These are phyloP conservation scores for Termitomyces sp. DNA, from an alignment of 768 basidiomycete genomes.

Conservation along the genomic window DNA sequence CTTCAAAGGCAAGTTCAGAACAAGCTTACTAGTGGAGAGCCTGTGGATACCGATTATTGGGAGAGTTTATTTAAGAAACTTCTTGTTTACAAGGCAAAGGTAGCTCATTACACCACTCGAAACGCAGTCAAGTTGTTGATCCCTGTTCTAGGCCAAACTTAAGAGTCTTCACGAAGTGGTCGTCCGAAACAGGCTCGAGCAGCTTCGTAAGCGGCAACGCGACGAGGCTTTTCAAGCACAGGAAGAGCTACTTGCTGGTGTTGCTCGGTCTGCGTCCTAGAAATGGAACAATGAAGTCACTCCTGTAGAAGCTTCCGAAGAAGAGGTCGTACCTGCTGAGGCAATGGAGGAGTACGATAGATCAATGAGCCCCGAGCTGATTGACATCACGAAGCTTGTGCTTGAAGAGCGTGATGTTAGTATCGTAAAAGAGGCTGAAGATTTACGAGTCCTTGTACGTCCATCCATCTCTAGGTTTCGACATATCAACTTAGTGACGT, in stretches of 20 bases:
- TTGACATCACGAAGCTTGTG: constrained; percentile 65
- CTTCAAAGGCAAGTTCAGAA: constrained; percentile 84
- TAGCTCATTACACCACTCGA: constrained; percentile 19
- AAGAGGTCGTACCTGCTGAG: constrained; percentile 39
- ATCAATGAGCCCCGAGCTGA: constrained; percentile 77
- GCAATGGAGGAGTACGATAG: constrained; percentile 77
- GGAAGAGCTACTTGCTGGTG: constrained; percentile 81
- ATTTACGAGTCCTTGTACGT: constrained; percentile 59
- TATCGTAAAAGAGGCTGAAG: constrained; percentile 65
- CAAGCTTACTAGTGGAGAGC: constrained; percentile 88
- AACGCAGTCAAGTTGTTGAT: neutral
- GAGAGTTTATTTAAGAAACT: constrained; percentile 87
- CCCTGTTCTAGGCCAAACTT: constrained; percentile 67
- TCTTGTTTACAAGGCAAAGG: constrained; percentile 96
- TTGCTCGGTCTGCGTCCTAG: constrained; percentile 51
- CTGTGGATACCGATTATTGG: constrained; percentile 98
- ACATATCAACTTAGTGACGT: constrained; percentile 1
- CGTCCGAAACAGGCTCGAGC: constrained; percentile 91
- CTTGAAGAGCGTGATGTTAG: constrained; percentile 80
- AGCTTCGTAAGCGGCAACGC: constrained; percentile 90
- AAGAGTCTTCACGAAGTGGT: constrained; percentile 93
- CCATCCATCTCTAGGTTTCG: neutral
- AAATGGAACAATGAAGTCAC: constrained; percentile 29
- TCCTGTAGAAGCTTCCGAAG: constrained; percentile 24
- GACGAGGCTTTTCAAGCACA: constrained; percentile 95